Percentiles rank a stretch among this genome's conserved stretches.
Evolutionary conservation across 1,284 basidiomycete species (phyloP).

Genomic region (Marasmius tenuissimus): DNA sequence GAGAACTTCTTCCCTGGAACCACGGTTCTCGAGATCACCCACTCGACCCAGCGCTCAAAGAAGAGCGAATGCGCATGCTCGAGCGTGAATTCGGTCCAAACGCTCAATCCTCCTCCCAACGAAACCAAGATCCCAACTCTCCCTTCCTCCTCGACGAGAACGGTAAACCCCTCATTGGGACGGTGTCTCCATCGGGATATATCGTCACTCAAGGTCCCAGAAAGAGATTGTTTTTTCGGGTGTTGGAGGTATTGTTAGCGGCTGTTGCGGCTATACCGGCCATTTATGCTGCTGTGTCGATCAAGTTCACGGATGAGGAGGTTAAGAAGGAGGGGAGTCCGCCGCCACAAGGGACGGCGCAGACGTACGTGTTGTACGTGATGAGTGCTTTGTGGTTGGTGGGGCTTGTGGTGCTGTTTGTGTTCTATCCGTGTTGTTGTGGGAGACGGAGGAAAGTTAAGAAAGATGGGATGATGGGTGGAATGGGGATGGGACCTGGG

Average conservation of each 20-base stretch:
- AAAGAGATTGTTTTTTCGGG: conserved; percentile 50
- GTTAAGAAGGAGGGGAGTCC: conserved; percentile 36
- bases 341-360: conserved; percentile 54
- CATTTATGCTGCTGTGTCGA: conserved; percentile 59
- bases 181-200: conserved; percentile 53
- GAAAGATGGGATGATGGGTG: conserved; percentile 18
- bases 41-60: conserved; percentile 52
- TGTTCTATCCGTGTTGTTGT: conserved; percentile 58
- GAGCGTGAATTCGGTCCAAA: conserved; percentile 59
- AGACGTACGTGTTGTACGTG: conserved; percentile 58
- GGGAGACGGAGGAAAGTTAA: conserved; percentile 21
- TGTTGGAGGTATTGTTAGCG: conserved; percentile 51
- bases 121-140: conserved; percentile 18
- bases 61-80: conserved; percentile 68
- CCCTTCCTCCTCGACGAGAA: conserved; percentile 39
- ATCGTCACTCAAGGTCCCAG: conserved; percentile 63
- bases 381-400: conserved; percentile 54
- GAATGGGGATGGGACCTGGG: conserved; percentile 24
- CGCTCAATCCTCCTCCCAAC: conserved; percentile 23
- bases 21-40: conserved; percentile 36
- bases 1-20: conserved; percentile 51
- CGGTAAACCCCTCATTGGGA: conserved; percentile 52
- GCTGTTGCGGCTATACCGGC: conserved; percentile 51
- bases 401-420: conserved; percentile 52
- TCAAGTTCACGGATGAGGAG: conserved; percentile 26